These are phyloP conservation scores for Hyaloscypha variabilis DNA, from an alignment of 495 filamentous ascomycete genomes.

Conservation along the genomic window DNA sequence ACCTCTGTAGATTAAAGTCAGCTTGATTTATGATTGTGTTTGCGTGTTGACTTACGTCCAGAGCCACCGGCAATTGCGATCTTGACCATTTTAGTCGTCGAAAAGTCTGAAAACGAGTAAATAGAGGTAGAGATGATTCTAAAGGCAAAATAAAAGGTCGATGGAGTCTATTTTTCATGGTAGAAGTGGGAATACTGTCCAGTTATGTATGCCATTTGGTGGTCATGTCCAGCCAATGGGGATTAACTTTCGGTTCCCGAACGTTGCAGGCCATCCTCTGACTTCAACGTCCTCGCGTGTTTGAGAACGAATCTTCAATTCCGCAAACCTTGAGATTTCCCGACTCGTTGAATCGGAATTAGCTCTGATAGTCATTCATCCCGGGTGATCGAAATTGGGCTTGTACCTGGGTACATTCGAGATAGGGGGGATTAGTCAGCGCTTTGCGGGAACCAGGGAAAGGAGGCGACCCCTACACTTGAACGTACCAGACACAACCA, in stretches of 20 bases:
- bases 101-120: no score
- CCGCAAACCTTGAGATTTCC: background rate
- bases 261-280: conserved; percentile 10
- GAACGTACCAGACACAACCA: background rate
- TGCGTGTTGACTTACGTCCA: conserved; percentile 40
- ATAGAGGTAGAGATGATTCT: background rate
- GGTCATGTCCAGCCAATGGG: conserved; percentile 19
- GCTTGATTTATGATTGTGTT: background rate
- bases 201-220: conserved; percentile 1
- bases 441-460: background rate
- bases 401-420: no score
- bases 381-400: background rate
- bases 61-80: conserved; percentile 57
- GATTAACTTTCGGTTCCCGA: conserved; percentile 23
- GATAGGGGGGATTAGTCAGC: conserved; percentile 6
- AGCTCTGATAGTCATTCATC: no score
- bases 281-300: no score
- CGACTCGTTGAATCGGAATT: background rate
- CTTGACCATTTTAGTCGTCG: conserved; percentile 51
- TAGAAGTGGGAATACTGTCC: conserved; percentile 4
- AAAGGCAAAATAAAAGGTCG: background rate
- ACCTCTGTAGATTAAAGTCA: conserved; percentile 42
- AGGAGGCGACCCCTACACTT: background rate
- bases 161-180: background rate
- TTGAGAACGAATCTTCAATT: background rate